A percentile compares a stretch with the other conserved stretches of the same genome.
phyloP scores from a whole-genome alignment of 805 yeast genomes.

The Jamesozyma gamospora region DNA sequence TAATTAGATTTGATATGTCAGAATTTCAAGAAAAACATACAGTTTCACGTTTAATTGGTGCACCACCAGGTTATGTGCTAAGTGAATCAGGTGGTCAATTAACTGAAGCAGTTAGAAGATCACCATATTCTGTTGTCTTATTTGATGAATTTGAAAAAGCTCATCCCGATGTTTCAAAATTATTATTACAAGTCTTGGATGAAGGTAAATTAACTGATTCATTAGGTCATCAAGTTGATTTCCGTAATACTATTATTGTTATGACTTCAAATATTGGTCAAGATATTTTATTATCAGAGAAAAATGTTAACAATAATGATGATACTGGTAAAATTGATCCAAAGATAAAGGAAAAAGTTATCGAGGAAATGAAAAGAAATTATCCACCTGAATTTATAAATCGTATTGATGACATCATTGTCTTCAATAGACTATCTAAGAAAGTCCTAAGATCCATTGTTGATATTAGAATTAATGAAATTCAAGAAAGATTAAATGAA shows the following conservation, averaged over 20 bases:
- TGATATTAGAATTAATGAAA: constrained; percentile 73
- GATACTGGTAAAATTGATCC: constrained; percentile 42
- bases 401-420: constrained; percentile 86
- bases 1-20: constrained; percentile 92
- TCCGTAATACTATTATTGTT: constrained; percentile 87
- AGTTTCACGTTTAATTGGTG: constrained; percentile 84
- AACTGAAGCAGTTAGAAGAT: constrained; percentile 91
- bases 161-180: constrained; percentile 87
- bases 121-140: constrained; percentile 85
- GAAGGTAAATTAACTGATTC: constrained; percentile 93
- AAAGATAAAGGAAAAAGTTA: constrained; percentile 46
- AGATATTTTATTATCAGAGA: constrained; percentile 67
- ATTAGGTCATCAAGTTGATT: constrained; percentile 89
- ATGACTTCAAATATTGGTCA: constrained; percentile 98
- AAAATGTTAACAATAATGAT: constrained; percentile 21
- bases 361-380: constrained; percentile 54
- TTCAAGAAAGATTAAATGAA: constrained; percentile 65
- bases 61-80: constrained; percentile 97
- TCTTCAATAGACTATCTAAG: constrained; percentile 83
- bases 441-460: constrained; percentile 67
- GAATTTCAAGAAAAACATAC: constrained; percentile 95
- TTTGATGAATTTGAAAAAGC: constrained; percentile 98
- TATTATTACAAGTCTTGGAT: constrained; percentile 83
- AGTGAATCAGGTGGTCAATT: constrained; percentile 90
- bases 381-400: constrained; percentile 96